phyloP scores from a whole-genome alignment of 495 filamentous ascomycete genomes.

The Glutinoglossum americanum region DNA sequence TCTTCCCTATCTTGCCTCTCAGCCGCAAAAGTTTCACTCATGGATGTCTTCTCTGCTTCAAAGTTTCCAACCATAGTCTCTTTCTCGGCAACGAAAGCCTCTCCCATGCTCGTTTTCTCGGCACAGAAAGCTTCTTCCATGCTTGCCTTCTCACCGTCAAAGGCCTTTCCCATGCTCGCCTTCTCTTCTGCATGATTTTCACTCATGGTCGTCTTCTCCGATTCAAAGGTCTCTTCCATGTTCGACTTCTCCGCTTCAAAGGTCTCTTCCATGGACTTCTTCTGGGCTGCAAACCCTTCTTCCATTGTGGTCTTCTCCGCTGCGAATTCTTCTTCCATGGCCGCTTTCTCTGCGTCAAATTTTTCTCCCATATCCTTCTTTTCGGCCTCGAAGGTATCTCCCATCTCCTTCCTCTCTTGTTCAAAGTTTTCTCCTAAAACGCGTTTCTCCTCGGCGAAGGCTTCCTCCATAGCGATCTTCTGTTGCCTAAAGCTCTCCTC shows the following conservation, averaged over 20 bases:
- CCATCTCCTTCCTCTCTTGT: slow-evolving; percentile 11
- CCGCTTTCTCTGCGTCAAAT: slow-evolving; percentile 9
- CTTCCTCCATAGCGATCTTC: slow-evolving; percentile 13
- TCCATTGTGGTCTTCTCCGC: slow-evolving; percentile 4
- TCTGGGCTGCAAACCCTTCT: slow-evolving; percentile 4
- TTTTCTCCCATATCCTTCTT: slow-evolving; percentile 9
- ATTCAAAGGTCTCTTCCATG: not conserved
- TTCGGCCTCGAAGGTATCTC: slow-evolving; percentile 10
- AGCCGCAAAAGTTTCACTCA: slow-evolving; percentile 17
- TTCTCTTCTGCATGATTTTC: slow-evolving; percentile 15
- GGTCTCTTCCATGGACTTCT: slow-evolving; percentile 20
- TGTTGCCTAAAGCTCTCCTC: slow-evolving; percentile 20
- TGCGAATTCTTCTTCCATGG: slow-evolving; percentile 6
- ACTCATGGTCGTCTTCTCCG: slow-evolving; percentile 16
- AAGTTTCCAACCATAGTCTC: slow-evolving; percentile 9
- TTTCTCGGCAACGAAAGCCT: slow-evolving; percentile 19
- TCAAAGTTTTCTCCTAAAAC: slow-evolving; percentile 14
- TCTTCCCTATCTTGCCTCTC: slow-evolving; percentile 11
- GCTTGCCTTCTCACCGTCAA: slow-evolving; percentile 34
- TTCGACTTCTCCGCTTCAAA: slow-evolving; percentile 5
- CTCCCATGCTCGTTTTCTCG: slow-evolving; percentile 15
- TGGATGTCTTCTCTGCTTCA: slow-evolving; percentile 12
- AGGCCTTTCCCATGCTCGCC: slow-evolving; percentile 27
- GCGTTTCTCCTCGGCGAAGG: slow-evolving; percentile 19
- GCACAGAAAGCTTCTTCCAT: slow-evolving; percentile 31